phyloP scores from a whole-genome alignment of 345 rosid species.

The Balakata baccata region DNA sequence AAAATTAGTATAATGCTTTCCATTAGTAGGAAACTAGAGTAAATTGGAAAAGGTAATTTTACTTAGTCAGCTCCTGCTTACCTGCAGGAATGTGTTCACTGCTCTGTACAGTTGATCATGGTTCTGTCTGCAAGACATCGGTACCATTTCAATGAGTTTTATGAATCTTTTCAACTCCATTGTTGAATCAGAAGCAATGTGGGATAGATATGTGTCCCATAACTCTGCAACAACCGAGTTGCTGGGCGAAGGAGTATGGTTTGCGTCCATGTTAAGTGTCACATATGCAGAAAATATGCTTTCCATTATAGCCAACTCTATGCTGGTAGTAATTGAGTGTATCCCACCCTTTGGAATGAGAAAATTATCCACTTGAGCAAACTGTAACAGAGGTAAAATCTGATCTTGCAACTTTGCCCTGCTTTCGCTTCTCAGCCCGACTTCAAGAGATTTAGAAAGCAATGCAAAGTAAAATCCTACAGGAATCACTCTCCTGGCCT shows the following conservation, averaged over 20 bases:
- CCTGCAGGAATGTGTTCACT: conserved; percentile 57
- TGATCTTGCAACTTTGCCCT: conserved; percentile 50
- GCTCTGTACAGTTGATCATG: conserved; percentile 74
- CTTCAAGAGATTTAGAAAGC: conserved; percentile 47
- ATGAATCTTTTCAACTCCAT: conserved; percentile 46
- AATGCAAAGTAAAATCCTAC: conserved; percentile 68
- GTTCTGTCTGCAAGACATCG: conserved; percentile 50
- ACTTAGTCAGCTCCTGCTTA: conserved; percentile 17
- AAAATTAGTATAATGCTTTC: not conserved
- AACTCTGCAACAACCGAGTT: conserved; percentile 50
- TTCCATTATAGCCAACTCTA: conserved; percentile 56
- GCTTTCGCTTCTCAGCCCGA: conserved; percentile 40
- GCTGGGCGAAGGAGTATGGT: conserved; percentile 35
- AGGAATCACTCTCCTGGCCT: conserved; percentile 49
- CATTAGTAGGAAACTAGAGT: not conserved
- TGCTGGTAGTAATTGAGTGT: conserved; percentile 38
- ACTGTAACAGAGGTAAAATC: conserved; percentile 47
- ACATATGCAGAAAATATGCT: conserved; percentile 47
- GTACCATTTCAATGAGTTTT: conserved; percentile 56
- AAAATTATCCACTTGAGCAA: conserved; percentile 52
- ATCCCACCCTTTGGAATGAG: conserved; percentile 38
- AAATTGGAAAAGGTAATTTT: not conserved
- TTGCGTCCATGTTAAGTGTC: conserved; percentile 31
- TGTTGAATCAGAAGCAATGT: conserved; percentile 41
- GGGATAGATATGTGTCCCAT: conserved; percentile 60